Conservation (phyloP, 2,329 filamentous ascomycete genomes). For the Diatrype stigma region DNA sequence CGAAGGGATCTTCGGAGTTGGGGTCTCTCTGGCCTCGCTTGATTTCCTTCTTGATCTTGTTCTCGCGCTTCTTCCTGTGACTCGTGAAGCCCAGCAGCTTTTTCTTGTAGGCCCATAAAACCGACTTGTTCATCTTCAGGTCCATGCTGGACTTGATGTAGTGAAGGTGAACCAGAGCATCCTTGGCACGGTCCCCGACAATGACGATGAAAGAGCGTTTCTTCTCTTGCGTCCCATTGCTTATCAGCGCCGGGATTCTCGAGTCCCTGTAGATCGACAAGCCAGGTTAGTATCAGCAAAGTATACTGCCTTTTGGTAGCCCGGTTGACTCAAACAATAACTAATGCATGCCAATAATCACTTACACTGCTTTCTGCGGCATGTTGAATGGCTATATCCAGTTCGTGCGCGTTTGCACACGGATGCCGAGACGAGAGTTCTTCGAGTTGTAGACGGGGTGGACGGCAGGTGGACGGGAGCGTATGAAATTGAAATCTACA, state of each 20-base stretch:
- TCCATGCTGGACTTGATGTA: constrained; percentile 89
- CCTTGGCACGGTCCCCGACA: constrained; percentile 89
- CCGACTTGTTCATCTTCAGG: constrained; percentile 91
- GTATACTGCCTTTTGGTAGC: background rate
- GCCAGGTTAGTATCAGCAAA: background rate
- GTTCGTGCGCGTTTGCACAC: background rate
- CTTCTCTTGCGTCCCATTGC: constrained; percentile 90
- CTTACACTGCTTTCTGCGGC: constrained; percentile 26
- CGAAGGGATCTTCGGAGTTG: constrained; percentile 92
- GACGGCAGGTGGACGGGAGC: background rate
- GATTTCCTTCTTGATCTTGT: constrained; percentile 97
- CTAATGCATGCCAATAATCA: background rate
- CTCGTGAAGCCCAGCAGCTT: constrained; percentile 91
- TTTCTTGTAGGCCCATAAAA: constrained; percentile 98
- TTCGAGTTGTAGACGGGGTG: background rate
- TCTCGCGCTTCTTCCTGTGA: constrained; percentile 96
- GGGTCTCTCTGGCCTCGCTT: constrained; percentile 90
- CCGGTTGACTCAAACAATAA: background rate
- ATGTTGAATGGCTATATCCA: constrained; percentile 11
- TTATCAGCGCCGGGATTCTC: constrained; percentile 85
- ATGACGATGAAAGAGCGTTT: constrained; percentile 98
- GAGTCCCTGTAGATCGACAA: constrained; percentile 58
- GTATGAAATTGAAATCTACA: background rate
- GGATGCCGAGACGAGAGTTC: constrained; percentile 1
- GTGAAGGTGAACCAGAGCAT: constrained; percentile 92